Base-by-base conservation (phyloP, 495 filamentous ascomycete genomes). In the Penicillium simplicissimum region DNA sequence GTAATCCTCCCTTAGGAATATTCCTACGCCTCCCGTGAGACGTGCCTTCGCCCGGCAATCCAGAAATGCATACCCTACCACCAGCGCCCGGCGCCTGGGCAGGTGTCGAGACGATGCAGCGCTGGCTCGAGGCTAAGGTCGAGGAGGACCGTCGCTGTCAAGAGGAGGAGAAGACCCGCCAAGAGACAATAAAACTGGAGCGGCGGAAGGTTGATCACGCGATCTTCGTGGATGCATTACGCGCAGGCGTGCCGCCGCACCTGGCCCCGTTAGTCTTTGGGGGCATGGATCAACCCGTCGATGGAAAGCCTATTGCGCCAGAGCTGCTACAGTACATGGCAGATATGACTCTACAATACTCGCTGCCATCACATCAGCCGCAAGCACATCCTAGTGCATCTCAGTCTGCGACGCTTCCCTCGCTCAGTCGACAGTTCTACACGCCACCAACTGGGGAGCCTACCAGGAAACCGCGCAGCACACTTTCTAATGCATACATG, bases 211-310 rank as follows among this genome's bases (percentile, higher is more conserved):
- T 93, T 38, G 94, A 98, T 71, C 85, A 90, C 70, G 85, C 87
- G 53, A 96, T 98, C 76, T 74, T 98, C 58, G 81, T 85, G 61
- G 90, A 95, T 57, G 92, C 93, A 35, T 73, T 96, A 61, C 80
- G 83, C 59, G 87, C 89, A 28, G 92, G 92, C 21, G 84, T 98
- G 38, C 93, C 95, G 19, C 91, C 93, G 38, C 81, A 90, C 42
- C 85, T 97, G 81, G 84, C 97, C 38, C 95, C 95, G 17, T 82
- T 96, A 63, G 89, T 98, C 53, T 96, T 97, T 71, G 89, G 90
- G 13, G 91, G 90, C 40, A 89, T 96, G 74, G 25, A 52, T 35
- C 37, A 54, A 28, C 21, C 9, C 1, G 21, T n/a, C 5, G n/a
- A 25, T 28, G n/a, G 28, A 10, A 38, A 15, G 15, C 13, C 14